Evolutionary conservation across 176 grass and related monocot genomes (phyloP), one percentile per base, ranked within the genome.

Genomic region (Carex scoparia): DNA sequence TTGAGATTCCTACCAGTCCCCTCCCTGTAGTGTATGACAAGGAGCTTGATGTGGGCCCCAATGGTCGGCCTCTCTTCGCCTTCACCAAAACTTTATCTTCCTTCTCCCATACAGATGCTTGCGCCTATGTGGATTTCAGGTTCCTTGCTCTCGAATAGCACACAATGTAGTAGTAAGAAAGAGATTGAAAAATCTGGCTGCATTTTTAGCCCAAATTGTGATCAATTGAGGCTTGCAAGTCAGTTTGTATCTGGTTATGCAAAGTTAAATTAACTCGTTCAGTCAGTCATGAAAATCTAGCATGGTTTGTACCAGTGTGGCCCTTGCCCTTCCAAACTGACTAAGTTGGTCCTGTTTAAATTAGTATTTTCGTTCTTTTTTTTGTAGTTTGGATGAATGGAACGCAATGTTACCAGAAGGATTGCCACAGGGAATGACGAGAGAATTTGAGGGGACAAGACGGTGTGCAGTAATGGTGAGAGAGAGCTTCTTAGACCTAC

Each of bases 381-480:
- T 68, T 86, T 82, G 85, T 81, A 98, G 95, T 76, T 93, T 94
- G 89, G 95, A 95, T 89, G 91, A 98, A 87, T 98, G 93, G 95
- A 93, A 98, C 1, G 91, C 89, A 30, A 81, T 90, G 59, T 69
- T 98, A 88, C 93, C 95, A 12, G 95, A 98, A 67, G 95, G 95
- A 46, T 86, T 98, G 85, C 95, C 95, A 61, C 60, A 72, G 12
- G 95, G 91, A n/a, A 89, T 98, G 93, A 87, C 84, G 59, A 98
- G 95, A 74, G 95, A 98, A 75, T 98, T 98, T 86, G 91, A 93
- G 66, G 95, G 92, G 76, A 95, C 95, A 9, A 92, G 95, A 69
- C 84, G 95, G 28, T 98, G 95, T 5, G 93, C 95, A 33, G 93
- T 98, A 67, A 95, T 98, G 95, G 93, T 98, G 80, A 95, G 95